These are phyloP conservation scores for Aegilops bicornis DNA, from an alignment of 176 grass and related monocot species.

Conservation along the genomic window DNA sequence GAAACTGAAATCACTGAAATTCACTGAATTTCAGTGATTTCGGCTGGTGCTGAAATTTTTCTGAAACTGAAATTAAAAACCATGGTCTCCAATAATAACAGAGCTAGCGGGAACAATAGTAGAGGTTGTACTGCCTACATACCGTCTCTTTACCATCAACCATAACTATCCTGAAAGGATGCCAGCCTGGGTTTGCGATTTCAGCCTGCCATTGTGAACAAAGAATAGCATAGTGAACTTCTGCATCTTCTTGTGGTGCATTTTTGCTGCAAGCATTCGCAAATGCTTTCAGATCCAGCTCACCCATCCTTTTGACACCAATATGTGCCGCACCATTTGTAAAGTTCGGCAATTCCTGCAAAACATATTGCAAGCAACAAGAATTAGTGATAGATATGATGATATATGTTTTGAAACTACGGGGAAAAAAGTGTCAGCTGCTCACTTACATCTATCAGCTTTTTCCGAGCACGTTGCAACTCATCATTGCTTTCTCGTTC, in stretches of 20 bases:
- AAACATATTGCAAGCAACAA: background rate
- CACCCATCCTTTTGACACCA: constrained; percentile 50
- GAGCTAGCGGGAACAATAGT: no score
- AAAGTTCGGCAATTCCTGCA: background rate
- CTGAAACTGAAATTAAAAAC: no score
- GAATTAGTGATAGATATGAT: background rate
- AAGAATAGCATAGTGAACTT: no score
- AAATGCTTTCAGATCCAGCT: constrained; percentile 51
- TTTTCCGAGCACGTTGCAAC: background rate
- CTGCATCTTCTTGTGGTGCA: constrained; percentile 20
- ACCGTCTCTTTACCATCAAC: no score
- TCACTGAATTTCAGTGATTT: no score
- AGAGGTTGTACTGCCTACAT: no score
- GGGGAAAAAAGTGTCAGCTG: background rate
- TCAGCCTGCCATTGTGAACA: no score
- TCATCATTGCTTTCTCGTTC: background rate
- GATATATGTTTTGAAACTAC: background rate
- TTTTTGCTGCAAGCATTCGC: constrained; percentile 28
- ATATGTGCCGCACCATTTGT: background rate
- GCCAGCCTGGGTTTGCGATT: no score
- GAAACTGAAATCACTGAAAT: no score
- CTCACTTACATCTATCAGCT: background rate
- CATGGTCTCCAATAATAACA: no score
- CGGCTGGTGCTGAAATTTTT: no score
- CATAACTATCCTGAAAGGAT: no score